A percentile compares a stretch with the other conserved stretches of the same genome.
phyloP scores from a whole-genome alignment of 2,329 filamentous ascomycete genomes.

The Xylariomycetidae sp. region DNA sequence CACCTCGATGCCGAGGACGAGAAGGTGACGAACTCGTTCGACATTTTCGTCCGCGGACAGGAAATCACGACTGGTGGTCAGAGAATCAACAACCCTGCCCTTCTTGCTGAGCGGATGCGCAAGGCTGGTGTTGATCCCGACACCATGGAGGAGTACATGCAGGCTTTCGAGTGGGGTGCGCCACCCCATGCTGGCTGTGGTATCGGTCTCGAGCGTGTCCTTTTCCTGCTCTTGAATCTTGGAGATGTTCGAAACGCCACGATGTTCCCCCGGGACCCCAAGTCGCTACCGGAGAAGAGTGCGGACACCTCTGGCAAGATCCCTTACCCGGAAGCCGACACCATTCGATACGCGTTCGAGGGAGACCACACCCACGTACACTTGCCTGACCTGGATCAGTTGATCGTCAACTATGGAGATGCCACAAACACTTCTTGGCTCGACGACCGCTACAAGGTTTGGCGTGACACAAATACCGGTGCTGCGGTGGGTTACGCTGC shows the following conservation, averaged over 20 bases:
- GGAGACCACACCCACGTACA: constrained; percentile 42
- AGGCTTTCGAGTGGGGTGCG: constrained; percentile 81
- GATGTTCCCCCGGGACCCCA: constrained; percentile 82
- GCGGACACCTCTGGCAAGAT: constrained; percentile 41
- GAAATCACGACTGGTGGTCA: constrained; percentile 91
- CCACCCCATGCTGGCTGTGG: constrained; percentile 87
- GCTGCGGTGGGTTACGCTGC: constrained; percentile 81
- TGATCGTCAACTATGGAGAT: constrained; percentile 93
- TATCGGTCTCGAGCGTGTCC: constrained; percentile 80
- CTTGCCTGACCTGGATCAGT: constrained; percentile 71
- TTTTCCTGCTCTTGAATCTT: constrained; percentile 79
- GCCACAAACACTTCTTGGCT: constrained; percentile 92
- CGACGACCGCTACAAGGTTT: constrained; percentile 81
- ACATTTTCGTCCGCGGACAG: constrained; percentile 89
- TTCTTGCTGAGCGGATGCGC: constrained; percentile 73
- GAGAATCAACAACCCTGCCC: constrained; percentile 75
- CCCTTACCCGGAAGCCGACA: constrained; percentile 85
- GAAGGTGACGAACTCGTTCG: constrained; percentile 76
- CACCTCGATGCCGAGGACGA: constrained; percentile 63
- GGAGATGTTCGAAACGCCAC: constrained; percentile 87
- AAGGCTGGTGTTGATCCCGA: constrained; percentile 68
- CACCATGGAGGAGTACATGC: constrained; percentile 86
- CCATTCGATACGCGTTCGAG: constrained; percentile 54
- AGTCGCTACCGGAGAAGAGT: constrained; percentile 65
- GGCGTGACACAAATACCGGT: constrained; percentile 73